Base-by-base conservation (phyloP, 2,329 filamentous ascomycete genomes). In the Colletotrichum tamarilloi region DNA sequence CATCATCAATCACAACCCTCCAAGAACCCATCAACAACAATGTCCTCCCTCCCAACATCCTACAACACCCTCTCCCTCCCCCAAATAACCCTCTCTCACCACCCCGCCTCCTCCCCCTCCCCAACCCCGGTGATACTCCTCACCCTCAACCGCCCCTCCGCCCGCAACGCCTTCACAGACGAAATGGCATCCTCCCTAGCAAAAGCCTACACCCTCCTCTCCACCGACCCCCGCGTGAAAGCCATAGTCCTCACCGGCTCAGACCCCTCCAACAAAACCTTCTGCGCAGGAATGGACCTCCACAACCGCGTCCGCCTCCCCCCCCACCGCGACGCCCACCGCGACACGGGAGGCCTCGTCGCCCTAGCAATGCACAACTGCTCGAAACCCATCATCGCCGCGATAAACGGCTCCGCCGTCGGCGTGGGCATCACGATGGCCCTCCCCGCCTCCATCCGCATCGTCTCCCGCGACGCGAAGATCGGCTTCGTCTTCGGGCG, bases 401-500 rank as follows among this genome's bases (percentile, higher is more conserved):
- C 90, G 5, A 83, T 91, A 71, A 90, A 91, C 78, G 90, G 90
- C 22, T 84, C 85, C 58, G 89, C 89, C 24, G 90, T 91, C 4
- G 90, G 90, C 63, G 85, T 91, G 3, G 90, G 90, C 28, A 88
- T 91, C 76, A 92, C 90, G 49, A 89, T 91, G 87, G 89, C 89
- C 35, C 84, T 92, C 4, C 85, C 90, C 1, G 87, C 87, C 65
- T 85, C 84, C 62, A 84, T 89, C 65, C 84, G 87, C 63, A 77
- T 92, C 74, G 89, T 85, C 53, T 90, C 88, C 75, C 79, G 83
- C 53, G 82, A 84, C 12, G 91, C 92, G 2, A 93, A 92, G 78
- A 88, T 95, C 75, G 93, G 93, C 65, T 94, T 95, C 79, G 92
- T 94, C 22, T 95, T 95, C 80, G 87, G 88, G 28, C 88, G 92